Base-by-base conservation (phyloP, 805 yeast genomes). In the Saccharomycopsis amapae region DNA sequence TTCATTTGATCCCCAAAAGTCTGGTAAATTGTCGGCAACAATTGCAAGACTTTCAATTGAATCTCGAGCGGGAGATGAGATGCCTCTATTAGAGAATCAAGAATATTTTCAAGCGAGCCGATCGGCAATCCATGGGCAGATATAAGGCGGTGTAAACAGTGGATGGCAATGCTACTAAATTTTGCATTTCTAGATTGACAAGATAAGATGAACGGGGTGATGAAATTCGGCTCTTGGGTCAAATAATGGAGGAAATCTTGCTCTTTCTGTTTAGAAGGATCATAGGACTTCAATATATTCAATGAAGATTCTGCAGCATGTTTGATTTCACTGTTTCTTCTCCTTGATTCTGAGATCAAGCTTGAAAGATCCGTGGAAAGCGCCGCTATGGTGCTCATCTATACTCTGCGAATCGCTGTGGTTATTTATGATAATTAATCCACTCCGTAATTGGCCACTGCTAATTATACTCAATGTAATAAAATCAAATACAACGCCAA, bases 31-130 rank as follows among this genome's bases (percentile, higher is more conserved):
- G 79, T 68, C 0, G 97, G 96, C 19, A 90, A 67, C 10, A 85
- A 69, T 64, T 90, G 98, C 32, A 90, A 64, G 10, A 88, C 80
- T 58, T 88, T 85, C 51, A 93, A 71, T 62, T 90, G 97, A 38
- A 86, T 81, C 35, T 89, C 97, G 22, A 77, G 70, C 0, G 93
- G 84, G 12, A 84, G 66, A 55, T 79, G 79, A 0, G 90, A 76
- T 0, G 94, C 85, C 47, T 85, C 89, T 26, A 72, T 68, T 28
- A 87, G 68, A 0, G 88, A 79, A 33, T 77, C 81, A 18, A 90
- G 63, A 5, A 90, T 69, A 4, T 72, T 72, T 17, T 69, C 69
- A 17, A 81, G 56, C 38, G 76, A 69, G 2, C 67, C 63, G 0
- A 67, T 63, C 0, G 89, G 79, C 9, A 90, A 64, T 2, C 79